Evolutionary conservation across 2,329 filamentous ascomycete species (phyloP).

Genomic region (Penicillium sp.): DNA sequence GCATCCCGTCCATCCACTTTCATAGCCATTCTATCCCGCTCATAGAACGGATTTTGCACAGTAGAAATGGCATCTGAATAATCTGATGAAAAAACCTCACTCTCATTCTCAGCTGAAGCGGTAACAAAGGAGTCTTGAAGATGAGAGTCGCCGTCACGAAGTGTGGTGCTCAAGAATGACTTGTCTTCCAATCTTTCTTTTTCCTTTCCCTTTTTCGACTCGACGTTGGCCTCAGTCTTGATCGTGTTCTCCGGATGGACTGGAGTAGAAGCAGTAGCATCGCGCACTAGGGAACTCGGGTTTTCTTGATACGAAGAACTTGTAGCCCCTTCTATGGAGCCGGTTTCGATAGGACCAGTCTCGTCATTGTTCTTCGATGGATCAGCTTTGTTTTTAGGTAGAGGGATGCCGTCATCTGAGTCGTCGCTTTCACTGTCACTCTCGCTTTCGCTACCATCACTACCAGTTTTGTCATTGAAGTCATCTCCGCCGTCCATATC

Average conservation of each 20-base stretch:
- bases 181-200: background rate
- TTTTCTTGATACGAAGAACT: background rate
- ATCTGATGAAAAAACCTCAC: conserved; percentile 9
- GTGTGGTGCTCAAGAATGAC: conserved; percentile 6
- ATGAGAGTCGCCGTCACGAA: background rate
- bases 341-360: background rate
- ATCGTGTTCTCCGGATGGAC: background rate
- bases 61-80: conserved; percentile 11
- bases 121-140: background rate
- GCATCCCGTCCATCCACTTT: conserved; percentile 7
- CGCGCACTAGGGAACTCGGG: background rate
- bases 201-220: background rate
- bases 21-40: conserved; percentile 21
- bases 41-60: conserved; percentile 31
- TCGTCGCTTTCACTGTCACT: background rate
- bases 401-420: conserved; percentile 3
- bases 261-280: background rate
- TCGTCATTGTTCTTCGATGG: background rate
- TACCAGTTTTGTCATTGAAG: background rate
- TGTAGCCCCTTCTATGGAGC: background rate
- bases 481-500: background rate
- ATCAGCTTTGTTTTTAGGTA: background rate
- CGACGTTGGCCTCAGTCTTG: background rate
- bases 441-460: no score
- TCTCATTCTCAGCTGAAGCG: background rate